Percentiles rank a stretch among this genome's conserved stretches.
These are phyloP conservation scores for Flaveria ramosissima DNA, from an alignment of 129 eudicot species.

Conservation along the genomic window DNA sequence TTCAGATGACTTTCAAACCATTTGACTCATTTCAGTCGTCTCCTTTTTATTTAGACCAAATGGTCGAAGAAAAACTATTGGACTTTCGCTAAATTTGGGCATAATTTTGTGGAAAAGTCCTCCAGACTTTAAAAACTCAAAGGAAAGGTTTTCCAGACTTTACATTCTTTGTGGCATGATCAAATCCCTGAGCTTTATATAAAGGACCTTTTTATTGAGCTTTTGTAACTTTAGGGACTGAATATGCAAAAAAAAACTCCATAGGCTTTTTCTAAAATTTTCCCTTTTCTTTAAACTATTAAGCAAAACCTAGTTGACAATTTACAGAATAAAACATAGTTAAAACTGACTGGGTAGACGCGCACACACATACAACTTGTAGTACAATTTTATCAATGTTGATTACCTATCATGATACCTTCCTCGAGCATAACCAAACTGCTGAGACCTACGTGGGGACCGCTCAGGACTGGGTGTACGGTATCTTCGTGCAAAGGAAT, in stretches of 20 bases:
- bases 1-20: background rate
- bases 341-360: background rate
- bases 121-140: background rate
- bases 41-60: background rate
- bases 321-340: background rate
- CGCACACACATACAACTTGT: background rate
- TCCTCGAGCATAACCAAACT: slow-evolving; percentile 54
- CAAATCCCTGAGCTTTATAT: background rate
- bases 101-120: background rate
- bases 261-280: background rate
- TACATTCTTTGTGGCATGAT: background rate
- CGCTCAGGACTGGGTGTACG: slow-evolving; percentile 89
- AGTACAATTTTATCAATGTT: background rate
- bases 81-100: background rate
- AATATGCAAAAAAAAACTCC: background rate
- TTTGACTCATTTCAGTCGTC: background rate
- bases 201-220: background rate
- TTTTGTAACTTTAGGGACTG: background rate
- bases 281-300: background rate
- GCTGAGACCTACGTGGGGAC: slow-evolving; percentile 56
- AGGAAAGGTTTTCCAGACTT: background rate
- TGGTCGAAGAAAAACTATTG: background rate
- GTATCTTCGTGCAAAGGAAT: slow-evolving; percentile 76
- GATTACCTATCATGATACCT: slow-evolving; percentile 72
- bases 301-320: background rate